Base-by-base conservation (phyloP, 768 basidiomycete species). In the Cantharellus cinnabarinus region DNA sequence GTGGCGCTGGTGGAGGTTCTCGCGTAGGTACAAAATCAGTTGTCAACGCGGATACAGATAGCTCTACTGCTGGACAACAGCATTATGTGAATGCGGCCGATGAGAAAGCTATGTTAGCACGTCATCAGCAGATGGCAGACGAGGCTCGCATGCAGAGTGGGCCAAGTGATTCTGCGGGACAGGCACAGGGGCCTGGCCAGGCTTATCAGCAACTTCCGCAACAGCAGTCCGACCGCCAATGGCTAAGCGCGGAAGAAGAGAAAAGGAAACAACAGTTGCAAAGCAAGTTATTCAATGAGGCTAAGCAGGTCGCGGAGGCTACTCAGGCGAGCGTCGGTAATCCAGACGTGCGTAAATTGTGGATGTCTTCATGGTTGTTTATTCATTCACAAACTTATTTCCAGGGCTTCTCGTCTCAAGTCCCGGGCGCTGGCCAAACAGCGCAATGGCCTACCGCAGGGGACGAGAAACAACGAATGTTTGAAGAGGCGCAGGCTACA, bases 201-300 rank as follows among this genome's bases (percentile, higher is more conserved):
- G 51, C 20, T 10, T 29, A 68, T 63, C 68, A 65, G 51, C 66
- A 53, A 57, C 50, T 42, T 34, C 20, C 20, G 20, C 20, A 29
- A 29, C 20, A 29, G 20, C 20, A 29, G 20, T 65, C 20, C 61
- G 61, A 39, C 64, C 66, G 55, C 39, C 67, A 68, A 42, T 88
- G 83, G 83, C 72, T 72, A 4, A 76, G 81, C 1, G 84, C 88
- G 0, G 86, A 87, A 68, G 77, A 80, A 59, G 87, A 89, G 67
- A 89, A 89, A 64, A 69, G 76, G 1, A 73, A 76, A n/a, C 66
- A 86, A n/a, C 87, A 76, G 68, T 73, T 82, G 56, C 67, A 79
- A 55, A 85, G 41, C 2, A 20, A 60, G 61, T 35, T 42, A 3
- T 62, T 55, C 42, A 53, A 62, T 3, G 42, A 41, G n/a, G 61